Evolutionary conservation across 1,284 basidiomycete genomes (phyloP), one percentile per base, ranked within the genome.

Genomic region (Kalmanozyma brasiliensis): DNA sequence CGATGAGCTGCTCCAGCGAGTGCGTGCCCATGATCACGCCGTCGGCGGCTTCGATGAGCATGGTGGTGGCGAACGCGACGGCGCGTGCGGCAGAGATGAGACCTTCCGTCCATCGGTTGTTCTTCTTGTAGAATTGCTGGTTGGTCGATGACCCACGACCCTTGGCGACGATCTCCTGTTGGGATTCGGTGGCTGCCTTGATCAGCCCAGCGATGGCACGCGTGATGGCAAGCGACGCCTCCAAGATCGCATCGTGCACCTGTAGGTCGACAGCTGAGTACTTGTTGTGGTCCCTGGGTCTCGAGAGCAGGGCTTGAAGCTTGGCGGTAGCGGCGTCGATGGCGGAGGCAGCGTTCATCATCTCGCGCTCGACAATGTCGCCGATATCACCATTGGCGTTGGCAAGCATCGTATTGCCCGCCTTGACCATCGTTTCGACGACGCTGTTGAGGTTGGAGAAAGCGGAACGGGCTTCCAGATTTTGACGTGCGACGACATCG

Each of bases 81-180:
- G 96, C 89, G 83, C 96, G 96, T 29, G 96, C 96, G 20, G 96
- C 96, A 29, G 93, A 96, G 76, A 98, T 95, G 70, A 99, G 89
- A 73, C 96, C 96, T 83, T 99, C 96, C 17, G 96, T 98, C 96
- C 96, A 99, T 65, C 96, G 89, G 84, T 98, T 98, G 88, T 99
- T 97, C 67, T 91, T 89, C 86, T 99, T 99, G 88, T 98, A 98
- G 87, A 99, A 99, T 80, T 98, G 95, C 83, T 96, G 93, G 53
- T 81, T 82, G 22, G 93, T 89, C 82, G 89, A 93, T 11, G 92
- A 90, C 6, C 95, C 95, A 83, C 89, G 91, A 66, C 96, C 96
- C 84, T 95, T 90, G 4, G 91, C 89, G 43, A 98, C 96, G 66
- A 98, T 99, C 84, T 99, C 96, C 82, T 97, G 89, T 84, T 99